Percentiles rank a stretch among this genome's conserved stretches.
These are phyloP conservation scores for Fusarium foetens DNA, from an alignment of 2,329 filamentous ascomycete genomes.

Conservation along the genomic window DNA sequence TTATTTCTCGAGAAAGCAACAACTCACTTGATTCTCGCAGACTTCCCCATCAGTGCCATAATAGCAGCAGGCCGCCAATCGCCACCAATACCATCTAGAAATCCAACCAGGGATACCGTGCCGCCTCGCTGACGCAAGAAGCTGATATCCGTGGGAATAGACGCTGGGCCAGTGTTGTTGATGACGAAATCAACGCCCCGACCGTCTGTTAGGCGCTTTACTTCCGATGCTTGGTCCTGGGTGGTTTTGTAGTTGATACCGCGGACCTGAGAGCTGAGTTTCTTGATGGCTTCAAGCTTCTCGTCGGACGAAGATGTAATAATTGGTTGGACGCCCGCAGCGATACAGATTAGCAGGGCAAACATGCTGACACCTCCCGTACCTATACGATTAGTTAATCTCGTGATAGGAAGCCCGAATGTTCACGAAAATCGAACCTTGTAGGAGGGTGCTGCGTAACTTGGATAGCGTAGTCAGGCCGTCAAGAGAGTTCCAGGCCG, in stretches of 20 bases:
- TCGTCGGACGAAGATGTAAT: not conserved
- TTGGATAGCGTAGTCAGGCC: not conserved
- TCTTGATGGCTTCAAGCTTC: not conserved
- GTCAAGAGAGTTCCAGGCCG: not conserved
- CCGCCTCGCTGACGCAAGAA: not conserved
- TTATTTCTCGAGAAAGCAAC: rapidly evolving
- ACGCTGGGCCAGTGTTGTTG: not conserved
- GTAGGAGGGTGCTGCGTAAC: rapidly evolving
- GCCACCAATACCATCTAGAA: rapidly evolving
- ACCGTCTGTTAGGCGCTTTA: rapidly evolving
- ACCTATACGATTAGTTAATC: not conserved
- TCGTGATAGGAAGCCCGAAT: too few species aligned
- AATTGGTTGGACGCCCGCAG: not conserved
- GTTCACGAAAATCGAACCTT: not conserved
- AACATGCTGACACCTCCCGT: not conserved
- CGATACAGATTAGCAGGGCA: not conserved
- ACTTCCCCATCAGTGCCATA: not conserved
- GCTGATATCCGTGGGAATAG: not conserved
- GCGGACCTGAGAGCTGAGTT: rapidly evolving
- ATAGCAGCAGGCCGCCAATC: not conserved
- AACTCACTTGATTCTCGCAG: not conserved
- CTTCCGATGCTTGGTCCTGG: not conserved
- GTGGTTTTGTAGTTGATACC: not conserved
- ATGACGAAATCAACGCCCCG: not conserved
- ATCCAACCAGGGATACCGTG: not conserved